Conservation (phyloP, 1,284 basidiomycete genomes). For the Cystobasidium pallidum region DNA sequence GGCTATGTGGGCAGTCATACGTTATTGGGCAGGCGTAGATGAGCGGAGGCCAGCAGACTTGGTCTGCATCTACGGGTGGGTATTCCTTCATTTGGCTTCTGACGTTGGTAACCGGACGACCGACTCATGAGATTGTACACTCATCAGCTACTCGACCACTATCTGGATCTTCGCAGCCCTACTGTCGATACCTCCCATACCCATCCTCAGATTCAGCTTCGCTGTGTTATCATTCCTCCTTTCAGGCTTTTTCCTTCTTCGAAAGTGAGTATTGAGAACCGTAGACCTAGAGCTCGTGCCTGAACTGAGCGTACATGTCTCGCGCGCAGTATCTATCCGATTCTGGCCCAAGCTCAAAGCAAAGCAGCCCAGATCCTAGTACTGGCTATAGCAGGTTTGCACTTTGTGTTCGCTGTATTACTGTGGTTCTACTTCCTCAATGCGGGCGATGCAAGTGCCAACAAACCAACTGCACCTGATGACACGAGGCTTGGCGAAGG, state of each 20-base stretch:
- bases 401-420: constrained; percentile 50
- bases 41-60: constrained; percentile 81
- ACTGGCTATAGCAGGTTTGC: constrained; percentile 57
- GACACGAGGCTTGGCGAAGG: neutral
- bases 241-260: constrained; percentile 75
- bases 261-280: constrained; percentile 53
- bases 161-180: constrained; percentile 47
- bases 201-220: constrained; percentile 47
- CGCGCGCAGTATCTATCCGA: constrained; percentile 85
- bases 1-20: constrained; percentile 73
- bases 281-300: neutral
- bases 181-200: constrained; percentile 50
- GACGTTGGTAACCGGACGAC: neutral
- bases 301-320: constrained; percentile 54
- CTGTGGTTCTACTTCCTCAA: constrained; percentile 53
- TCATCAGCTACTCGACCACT: constrained; percentile 48
- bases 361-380: constrained; percentile 80
- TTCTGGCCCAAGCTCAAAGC: constrained; percentile 78
- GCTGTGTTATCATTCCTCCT: constrained; percentile 61
- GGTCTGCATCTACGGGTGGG: constrained; percentile 60
- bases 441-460: constrained; percentile 45
- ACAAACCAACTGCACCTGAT: neutral
- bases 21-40: constrained; percentile 75
- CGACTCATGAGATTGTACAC: neutral
- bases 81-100: neutral